phyloP scores from a whole-genome alignment of 2,329 filamentous ascomycete species.

The Trichoderma semiorbis region DNA sequence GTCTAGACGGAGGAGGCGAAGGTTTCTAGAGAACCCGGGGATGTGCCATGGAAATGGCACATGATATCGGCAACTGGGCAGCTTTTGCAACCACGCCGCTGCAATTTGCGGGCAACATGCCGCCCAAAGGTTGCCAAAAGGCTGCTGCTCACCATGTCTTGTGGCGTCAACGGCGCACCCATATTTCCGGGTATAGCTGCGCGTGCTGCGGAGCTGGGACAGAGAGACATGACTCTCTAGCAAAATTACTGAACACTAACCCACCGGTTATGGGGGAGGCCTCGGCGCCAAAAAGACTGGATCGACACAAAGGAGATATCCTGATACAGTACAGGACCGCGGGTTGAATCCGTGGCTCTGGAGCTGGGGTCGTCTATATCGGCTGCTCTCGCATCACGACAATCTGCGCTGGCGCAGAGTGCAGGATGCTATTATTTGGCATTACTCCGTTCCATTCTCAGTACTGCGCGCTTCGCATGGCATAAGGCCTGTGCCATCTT shows the following conservation, averaged over 20 bases:
- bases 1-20: neutral
- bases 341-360: neutral
- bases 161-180: slow-evolving; percentile 16
- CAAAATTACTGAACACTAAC: slow-evolving; percentile 3
- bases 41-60: slow-evolving; percentile 5
- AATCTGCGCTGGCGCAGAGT: neutral
- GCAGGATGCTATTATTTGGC: neutral
- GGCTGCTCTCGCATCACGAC: neutral
- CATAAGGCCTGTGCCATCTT: neutral
- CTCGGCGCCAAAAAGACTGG: neutral
- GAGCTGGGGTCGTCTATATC: neutral
- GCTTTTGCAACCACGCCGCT: neutral
- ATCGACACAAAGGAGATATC: neutral
- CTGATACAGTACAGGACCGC: neutral
- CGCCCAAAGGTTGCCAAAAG: neutral
- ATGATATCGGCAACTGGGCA: slow-evolving; percentile 11
- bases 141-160: neutral
- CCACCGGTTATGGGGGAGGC: neutral
- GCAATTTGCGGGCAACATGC: neutral
- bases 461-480: neutral
- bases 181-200: neutral
- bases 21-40: neutral
- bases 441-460: neutral
- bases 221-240: slow-evolving; percentile 1
- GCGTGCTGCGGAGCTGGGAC: slow-evolving; percentile 4